These are phyloP conservation scores for Martensiomyces pterosporus DNA, from an alignment of 192 early-diverging fungal species.

Conservation along the genomic window DNA sequence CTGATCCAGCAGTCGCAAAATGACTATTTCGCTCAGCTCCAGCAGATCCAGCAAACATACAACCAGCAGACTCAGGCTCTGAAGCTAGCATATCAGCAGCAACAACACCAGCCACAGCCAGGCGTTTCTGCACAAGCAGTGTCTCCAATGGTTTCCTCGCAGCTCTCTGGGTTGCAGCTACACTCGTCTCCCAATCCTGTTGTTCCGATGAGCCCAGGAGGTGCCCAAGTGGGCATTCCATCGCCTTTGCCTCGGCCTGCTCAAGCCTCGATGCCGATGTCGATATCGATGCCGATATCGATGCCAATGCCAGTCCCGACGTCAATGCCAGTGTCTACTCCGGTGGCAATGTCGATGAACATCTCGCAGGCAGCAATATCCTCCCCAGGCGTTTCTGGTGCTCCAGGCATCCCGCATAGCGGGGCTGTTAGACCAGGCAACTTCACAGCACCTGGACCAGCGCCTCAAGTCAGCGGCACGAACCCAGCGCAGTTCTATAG, in stretches of 20 bases:
- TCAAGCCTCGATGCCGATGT: not conserved
- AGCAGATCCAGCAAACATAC: conserved; percentile 26
- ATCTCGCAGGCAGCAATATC: too few relatives aligned
- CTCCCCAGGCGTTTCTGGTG: too few relatives aligned
- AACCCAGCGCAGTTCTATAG: too few relatives aligned
- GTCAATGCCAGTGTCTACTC: not conserved
- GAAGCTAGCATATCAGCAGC: conserved; percentile 28
- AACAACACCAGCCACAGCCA: conserved; percentile 17
- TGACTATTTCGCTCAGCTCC: conserved; percentile 21
- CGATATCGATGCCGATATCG: not conserved
- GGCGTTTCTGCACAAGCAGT: conserved; percentile 2
- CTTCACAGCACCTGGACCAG: too few relatives aligned
- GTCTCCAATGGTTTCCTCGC: not conserved
- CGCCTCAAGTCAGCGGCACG: too few relatives aligned
- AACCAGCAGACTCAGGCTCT: conserved; percentile 33
- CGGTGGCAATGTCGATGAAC: not conserved
- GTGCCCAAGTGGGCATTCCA: not conserved
- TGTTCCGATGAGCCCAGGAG: not conserved
- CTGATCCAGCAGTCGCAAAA: conserved; percentile 35
- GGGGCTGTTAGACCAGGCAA: too few relatives aligned
- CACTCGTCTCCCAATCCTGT: not conserved
- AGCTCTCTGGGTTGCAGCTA: too few relatives aligned
- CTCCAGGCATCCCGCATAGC: too few relatives aligned
- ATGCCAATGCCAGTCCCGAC: not conserved
- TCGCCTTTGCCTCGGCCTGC: not conserved